These are phyloP conservation scores for Magnolia sinica DNA, from an alignment of 164 flowering plant species.

Conservation along the genomic window DNA sequence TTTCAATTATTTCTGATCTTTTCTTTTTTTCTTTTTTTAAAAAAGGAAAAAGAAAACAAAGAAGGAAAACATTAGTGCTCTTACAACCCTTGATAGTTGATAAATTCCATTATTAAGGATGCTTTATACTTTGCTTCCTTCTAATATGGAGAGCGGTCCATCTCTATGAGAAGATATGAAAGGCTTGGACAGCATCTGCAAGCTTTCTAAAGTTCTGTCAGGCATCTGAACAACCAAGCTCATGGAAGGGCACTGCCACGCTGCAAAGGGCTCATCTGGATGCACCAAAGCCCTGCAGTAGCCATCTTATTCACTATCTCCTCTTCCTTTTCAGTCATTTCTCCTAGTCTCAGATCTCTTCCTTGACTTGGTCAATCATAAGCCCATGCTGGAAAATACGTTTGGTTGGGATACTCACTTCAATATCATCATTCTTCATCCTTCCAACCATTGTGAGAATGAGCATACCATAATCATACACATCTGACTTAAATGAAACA, in stretches of 20 bases:
- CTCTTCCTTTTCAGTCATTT: background rate
- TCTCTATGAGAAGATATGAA: background rate
- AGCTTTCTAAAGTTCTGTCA: background rate
- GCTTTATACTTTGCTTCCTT: background rate
- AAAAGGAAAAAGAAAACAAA: no score
- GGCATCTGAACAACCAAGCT: constrained; percentile 10
- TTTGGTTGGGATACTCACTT: background rate
- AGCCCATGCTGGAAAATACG: constrained; percentile 2
- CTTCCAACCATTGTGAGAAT: background rate
- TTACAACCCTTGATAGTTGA: no score
- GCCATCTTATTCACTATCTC: constrained; percentile 5
- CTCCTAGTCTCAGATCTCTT: background rate
- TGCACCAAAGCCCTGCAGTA: constrained; percentile 2
- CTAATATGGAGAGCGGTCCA: background rate
- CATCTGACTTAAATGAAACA: constrained; percentile 9
- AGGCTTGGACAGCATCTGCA: constrained; percentile 9
- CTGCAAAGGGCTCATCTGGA: constrained; percentile 3
- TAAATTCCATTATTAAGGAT: no score
- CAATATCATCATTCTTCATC: background rate
- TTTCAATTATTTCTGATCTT: no score
- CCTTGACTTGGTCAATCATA: constrained; percentile 1
- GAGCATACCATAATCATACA: constrained; percentile 7
- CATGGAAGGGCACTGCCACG: constrained; percentile 7
- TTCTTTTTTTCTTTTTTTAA: no score
- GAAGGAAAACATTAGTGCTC: no score